Evolutionary conservation across 306 rosid genomes (phyloP), one percentile per base, ranked within the genome.

Genomic region (Castanopsis chinensis): DNA sequence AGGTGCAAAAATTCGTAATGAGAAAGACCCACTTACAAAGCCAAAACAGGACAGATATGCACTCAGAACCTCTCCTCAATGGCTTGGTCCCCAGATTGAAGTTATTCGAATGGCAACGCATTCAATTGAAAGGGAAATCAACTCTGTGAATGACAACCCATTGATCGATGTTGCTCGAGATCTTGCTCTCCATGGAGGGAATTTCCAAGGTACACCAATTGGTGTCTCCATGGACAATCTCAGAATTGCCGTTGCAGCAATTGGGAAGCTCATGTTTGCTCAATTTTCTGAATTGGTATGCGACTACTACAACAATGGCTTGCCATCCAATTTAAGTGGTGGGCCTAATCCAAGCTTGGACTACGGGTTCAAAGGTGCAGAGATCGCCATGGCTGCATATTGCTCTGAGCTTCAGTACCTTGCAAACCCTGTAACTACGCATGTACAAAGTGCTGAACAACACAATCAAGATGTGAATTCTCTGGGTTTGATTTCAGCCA

Each of bases 401-500:
- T 83, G 86, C 63, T 83, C 86, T 4, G 86, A 83, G 74, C 83
- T 83, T 4, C 86, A 83, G 59, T 78, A 78, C 77, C 15, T 83
- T 21, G 83, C 83, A 6, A 83, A 83, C 58, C 86, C 83, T 4
- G 86, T 83, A 14, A 83, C 86, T 6, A 83, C 80, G 0, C 86
- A 83, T 15, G 86, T 79, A 14, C 86, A 79, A 5, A 83, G 86
- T 61, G 86, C 86, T 3, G 86, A 83, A 10, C 86, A 83, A 41
- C 86, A 83, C 83, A 75, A 83, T 69, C 86, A 84, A 65, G 87
- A 84, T 49, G 87, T 84, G 53, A 84, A 84, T 73, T 84, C 87
- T 55, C 81, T 84, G 20, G 87, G 87, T 37, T 55, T 84, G 54
- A 76, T 84, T 28, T 79, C 87, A 6, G 84, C 87, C 3, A 75